Evolutionary conservation across 768 basidiomycete species (phyloP), one percentile per base, ranked within the genome.

Genomic region (Psilocybe subaeruginosa): DNA sequence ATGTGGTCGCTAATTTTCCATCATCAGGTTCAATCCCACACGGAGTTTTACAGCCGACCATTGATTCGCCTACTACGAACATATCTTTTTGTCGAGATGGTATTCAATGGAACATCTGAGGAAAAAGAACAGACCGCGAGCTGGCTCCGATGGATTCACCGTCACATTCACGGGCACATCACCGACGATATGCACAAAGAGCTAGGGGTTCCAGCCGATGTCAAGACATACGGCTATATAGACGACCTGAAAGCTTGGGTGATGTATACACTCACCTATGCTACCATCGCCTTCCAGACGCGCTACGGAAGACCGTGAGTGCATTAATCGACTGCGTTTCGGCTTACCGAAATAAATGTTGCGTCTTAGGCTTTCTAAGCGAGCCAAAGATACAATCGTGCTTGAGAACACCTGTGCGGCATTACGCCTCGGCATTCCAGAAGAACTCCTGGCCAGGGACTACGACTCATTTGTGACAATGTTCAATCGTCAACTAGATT

Each of bases 241-340:
- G 43, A 56, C n/a, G 54, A 56, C 1, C 30, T 56, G 23, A 56
- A 56, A 31, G 54, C 54, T 14, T 56, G 45, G 29, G 45, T 56
- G 7, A 56, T 56, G 54, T 8, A 16, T n/a, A 30, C 43, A 16
- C 53, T 54, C 19, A 54, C 53, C 11, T 54, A 35, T 33, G n/a
- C 53, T 27, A 54, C 53, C 1, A 43, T 56, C 9, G 54, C 54
- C 23, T 56, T 56, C 16, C 54, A 56, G 17, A 35, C 16, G 27
- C 56, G 56, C 31, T 57, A 47, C 46, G 47, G 56, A 12, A 29
- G 47, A 57, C 56, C 47, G 56, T 57, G 17, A 47, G 56, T 48
- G 5, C 14, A 17, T 43, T 45, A 14, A 23, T 9, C 7, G 7
- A 7, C 31, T 33, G 12, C n/a, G 6, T n/a, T 0, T 56, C 29